A percentile compares a stretch with the other conserved stretches of the same genome.
Evolutionary conservation across 768 basidiomycete species (phyloP).

Genomic region (Collybia mongolica): DNA sequence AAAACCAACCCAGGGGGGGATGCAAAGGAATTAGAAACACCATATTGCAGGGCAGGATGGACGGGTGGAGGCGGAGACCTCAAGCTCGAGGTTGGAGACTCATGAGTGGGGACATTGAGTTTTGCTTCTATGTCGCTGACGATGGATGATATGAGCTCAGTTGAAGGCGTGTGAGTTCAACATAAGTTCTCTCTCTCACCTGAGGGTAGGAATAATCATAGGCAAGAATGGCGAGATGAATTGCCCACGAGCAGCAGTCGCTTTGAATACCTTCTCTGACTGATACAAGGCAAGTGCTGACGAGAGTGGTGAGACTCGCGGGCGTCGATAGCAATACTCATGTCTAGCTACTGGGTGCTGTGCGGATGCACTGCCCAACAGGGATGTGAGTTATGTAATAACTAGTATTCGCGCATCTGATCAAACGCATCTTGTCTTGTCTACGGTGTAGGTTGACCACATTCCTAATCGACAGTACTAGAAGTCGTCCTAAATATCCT

Average conservation of each 20-base stretch:
- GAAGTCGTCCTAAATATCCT: conserved; percentile 49
- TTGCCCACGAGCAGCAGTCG: conserved; percentile 12
- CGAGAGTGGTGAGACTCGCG: no score
- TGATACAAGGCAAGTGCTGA: no score
- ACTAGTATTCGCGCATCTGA: no score
- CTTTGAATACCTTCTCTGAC: conserved; percentile 8
- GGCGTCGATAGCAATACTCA: no score
- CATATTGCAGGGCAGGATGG: conserved; percentile 23
- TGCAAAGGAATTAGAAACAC: conserved; percentile 13
- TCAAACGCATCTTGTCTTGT: no score
- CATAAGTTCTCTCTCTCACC: conserved; percentile 9
- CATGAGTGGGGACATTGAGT: conserved; percentile 1
- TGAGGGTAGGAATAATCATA: conserved; percentile 23
- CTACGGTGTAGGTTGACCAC: no score
- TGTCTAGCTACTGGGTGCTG: no score
- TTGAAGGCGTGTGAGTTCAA: not conserved
- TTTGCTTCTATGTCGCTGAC: conserved; percentile 10
- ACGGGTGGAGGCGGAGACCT: conserved; percentile 22
- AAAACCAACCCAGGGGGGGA: conserved; percentile 25
- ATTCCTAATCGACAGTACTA: no score
- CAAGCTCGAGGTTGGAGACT: conserved; percentile 15
- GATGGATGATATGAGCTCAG: not conserved
- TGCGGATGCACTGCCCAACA: no score
- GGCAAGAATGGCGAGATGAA: not conserved
- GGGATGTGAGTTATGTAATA: no score